Evolutionary conservation across 2,329 filamentous ascomycete genomes (phyloP), one percentile per base, ranked within the genome.

Genomic region (Trichoderma koningii): DNA sequence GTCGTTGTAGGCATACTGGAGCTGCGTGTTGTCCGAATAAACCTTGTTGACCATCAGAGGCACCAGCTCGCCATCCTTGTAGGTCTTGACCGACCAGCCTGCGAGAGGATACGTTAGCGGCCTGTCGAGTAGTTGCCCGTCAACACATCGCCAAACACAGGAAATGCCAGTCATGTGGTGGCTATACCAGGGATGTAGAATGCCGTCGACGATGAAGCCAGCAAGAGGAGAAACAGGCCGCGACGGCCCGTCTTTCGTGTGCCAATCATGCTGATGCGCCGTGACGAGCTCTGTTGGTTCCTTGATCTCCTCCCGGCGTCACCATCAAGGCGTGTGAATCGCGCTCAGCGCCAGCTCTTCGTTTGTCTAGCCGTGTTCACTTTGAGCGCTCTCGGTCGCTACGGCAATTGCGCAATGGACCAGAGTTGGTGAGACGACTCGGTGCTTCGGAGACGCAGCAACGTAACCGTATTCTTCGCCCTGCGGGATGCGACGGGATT

Each of bases 1-100:
- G 71, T 95, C 90, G 75, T 89, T 91, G 80, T 94, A 96, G 70
- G 92, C 92, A 85, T 93, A 96, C 76, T 96, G 92, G n/a, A 96
- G 81, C 75, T 95, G 89, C 7, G 91, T 95, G 72, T 91, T 88
- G 77, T 96, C 92, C 63, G 92, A 96, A 77, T 93, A 96, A 71
- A 93, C 88, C 76, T 96, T 96, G 80, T 96, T 96, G 69, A 95
- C 90, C 64, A 94, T 87, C n/a, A 97, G 82, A 1, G 92, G 92
- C 45, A 96, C 89, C 12, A 87, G 82, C 70, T 96, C 90, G 75
- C 87, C 85, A 68, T 93, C 86, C 69, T 83, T 83, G 75, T 96
- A 96, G 73, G 87, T 92, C 73, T 88, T 90, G 73, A 93, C 87
- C 6, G 92, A 96, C 83, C 90, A 95, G 70, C 92, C 92, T 83